Base-by-base conservation (phyloP, 495 filamentous ascomycete species). In the Aspergillus coremiiformis region DNA sequence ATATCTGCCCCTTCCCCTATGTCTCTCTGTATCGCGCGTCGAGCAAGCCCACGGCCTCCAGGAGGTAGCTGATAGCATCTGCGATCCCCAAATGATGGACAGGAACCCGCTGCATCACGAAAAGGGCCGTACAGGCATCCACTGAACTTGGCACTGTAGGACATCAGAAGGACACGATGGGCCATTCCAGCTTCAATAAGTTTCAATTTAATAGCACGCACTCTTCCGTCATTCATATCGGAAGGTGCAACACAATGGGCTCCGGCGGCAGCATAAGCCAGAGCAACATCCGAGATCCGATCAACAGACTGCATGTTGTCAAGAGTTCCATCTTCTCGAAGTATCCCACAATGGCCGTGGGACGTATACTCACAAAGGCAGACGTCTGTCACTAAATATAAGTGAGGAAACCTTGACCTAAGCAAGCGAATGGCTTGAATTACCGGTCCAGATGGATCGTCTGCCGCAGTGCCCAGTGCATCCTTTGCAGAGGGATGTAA, bases 331-430 rank as follows among this genome's bases (percentile, higher is more conserved):
- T 98, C 93, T 57, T 95, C 88, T 39, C 88, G 79, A 21, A 97
- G 76, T 56, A 98, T 95, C 39, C 94, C 93, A 65, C 93, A 98
- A 72, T 98, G 93, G 39, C 93, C 93, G 64, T 98, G 93, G n/a
- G 87, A 92, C 6, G 93, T 97, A 70, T 98, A 98, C 68, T 98
- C 93, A 76, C 93, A 98, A 4, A 98, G 84, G 66, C 93, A 97
- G 43, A 98, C 93, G 69, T 98, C 93, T 30, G 84, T 80, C 45
- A 85, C 82, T 58, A 98, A 85, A 68, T 93, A 98, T 42, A 98
- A 79, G 32, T 85, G 78, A 6, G 94, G 93, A 67, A 96, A 96
- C 19, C 79, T 70, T 49, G 84, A 79, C 51, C 90, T 84, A 37
- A 98, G 73, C 15, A 95, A 79, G 15, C 82, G 84, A 66, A 97